Evolutionary conservation across 345 rosid genomes (phyloP), one percentile per base, ranked within the genome.

Genomic region (Lepidium africanum): DNA sequence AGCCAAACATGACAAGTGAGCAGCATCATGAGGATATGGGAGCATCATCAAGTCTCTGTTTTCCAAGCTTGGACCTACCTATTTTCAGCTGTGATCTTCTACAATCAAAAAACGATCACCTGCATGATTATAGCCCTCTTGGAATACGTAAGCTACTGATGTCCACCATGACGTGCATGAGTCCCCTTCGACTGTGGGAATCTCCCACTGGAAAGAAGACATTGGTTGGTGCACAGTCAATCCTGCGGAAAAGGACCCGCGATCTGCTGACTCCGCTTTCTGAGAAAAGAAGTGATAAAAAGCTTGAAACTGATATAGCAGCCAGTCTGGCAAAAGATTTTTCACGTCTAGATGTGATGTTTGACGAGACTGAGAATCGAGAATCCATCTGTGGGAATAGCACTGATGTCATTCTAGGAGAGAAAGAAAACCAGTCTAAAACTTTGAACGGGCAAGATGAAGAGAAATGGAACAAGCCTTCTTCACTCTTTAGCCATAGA

Each of bases 81-180:
- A 88, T 86, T 72, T 83, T 91, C 76, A 89, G 89, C 80, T 87
- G 96, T 75, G 98, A 92, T 71, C 91, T 92, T 61, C 60, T 85
- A 71, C 95, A 86, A 55, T 77, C 96, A 17, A 83, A 87, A 54
- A 78, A 81, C 56, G 97, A 91, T 62, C 76, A 71, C 71, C 87
- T 83, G 72, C 97, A 87, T 67, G 99, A 94, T 71, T 94, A 86
- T 57, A 94, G 99, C 67, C 99, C 99, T 49, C 91, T 94, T 35
- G 99, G 99, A 27, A 87, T 94, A 63, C 96, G 99, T 56, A 96
- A 94, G 79, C 76, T 94, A 65, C 87, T 87, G 88, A 81, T 91
- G 90, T 86, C 96, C 57, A 86, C 93, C 71, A 80, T 83, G 86
- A 81, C 85, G 78, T 87, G 96, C 80, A 80, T 91, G 65, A 85